These are phyloP conservation scores for Pyricularia pennisetigena DNA, from an alignment of 2,329 filamentous ascomycete species.

Conservation along the genomic window DNA sequence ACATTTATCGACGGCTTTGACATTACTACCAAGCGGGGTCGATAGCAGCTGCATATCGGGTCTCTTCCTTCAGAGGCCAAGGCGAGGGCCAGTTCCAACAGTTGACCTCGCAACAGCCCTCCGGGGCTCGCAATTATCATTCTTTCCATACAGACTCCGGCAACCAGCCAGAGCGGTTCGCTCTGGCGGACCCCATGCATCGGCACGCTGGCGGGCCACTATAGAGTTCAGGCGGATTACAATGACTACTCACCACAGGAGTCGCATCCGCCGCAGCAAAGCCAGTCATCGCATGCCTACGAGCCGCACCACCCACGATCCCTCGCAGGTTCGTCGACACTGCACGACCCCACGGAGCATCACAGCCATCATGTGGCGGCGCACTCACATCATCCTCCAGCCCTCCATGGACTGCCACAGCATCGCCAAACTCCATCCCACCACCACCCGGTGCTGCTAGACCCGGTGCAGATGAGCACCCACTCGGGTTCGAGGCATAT, in stretches of 20 bases:
- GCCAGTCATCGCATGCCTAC: conserved; percentile 55
- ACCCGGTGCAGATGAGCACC: conserved; percentile 42
- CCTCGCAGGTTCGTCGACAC: conserved; percentile 31
- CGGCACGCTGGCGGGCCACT: conserved; percentile 65
- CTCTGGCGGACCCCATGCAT: conserved; percentile 70
- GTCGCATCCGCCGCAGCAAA: conserved; percentile 54
- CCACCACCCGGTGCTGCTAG: conserved; percentile 45
- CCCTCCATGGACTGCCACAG: conserved; percentile 29
- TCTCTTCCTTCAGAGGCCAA: not conserved
- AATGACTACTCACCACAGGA: conserved; percentile 64
- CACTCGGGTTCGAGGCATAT: conserved; percentile 36
- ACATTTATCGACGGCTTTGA: not conserved
- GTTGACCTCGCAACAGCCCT: conserved; percentile 34
- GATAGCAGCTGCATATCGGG: not conserved
- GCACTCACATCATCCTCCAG: conserved; percentile 5
- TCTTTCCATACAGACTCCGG: conserved; percentile 52
- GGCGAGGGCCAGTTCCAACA: conserved; percentile 6
- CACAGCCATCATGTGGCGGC: conserved; percentile 21
- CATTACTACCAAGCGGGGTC: not conserved
- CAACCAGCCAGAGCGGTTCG: conserved; percentile 65
- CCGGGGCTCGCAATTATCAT: conserved; percentile 43
- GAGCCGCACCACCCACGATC: conserved; percentile 40
- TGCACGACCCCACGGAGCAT: conserved; percentile 33
- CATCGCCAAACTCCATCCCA: conserved; percentile 33
- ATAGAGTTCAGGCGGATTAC: conserved; percentile 60